Conservation (phyloP, 2,329 filamentous ascomycete genomes). For the Botrytis paeoniae region DNA sequence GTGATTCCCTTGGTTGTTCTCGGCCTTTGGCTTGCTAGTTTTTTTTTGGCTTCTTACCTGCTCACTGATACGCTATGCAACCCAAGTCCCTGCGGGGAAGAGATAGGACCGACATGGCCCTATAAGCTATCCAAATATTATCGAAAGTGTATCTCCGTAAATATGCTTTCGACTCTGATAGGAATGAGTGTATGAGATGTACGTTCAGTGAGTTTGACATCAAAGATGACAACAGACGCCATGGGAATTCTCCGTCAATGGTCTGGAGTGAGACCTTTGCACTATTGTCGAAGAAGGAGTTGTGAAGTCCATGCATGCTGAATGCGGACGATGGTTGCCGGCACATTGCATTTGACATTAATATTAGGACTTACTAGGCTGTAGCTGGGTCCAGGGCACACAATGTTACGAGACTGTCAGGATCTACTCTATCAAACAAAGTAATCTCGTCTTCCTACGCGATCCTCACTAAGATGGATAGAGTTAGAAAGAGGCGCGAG, state of each 20-base stretch:
- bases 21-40: background rate
- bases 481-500: background rate
- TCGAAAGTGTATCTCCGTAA: background rate
- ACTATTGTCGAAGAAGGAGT: background rate
- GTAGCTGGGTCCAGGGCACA: background rate
- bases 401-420: background rate
- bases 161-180: background rate
- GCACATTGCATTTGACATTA: constrained; percentile 14
- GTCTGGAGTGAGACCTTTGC: background rate
- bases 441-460: background rate
- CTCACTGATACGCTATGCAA: background rate
- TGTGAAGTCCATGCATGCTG: background rate
- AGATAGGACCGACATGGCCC: background rate
- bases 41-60: background rate
- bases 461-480: background rate
- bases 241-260: constrained; percentile 13
- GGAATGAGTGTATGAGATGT: background rate
- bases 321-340: constrained; percentile 3
- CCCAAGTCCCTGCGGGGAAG: constrained; percentile 5
- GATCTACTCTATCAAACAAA: background rate
- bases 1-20: constrained; percentile 7
- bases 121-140: background rate
- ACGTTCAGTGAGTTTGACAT: background rate
- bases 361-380: background rate
- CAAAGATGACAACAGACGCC: constrained; percentile 11